These are phyloP conservation scores for Penicillium salamii DNA, from an alignment of 495 filamentous ascomycete genomes.

Conservation along the genomic window DNA sequence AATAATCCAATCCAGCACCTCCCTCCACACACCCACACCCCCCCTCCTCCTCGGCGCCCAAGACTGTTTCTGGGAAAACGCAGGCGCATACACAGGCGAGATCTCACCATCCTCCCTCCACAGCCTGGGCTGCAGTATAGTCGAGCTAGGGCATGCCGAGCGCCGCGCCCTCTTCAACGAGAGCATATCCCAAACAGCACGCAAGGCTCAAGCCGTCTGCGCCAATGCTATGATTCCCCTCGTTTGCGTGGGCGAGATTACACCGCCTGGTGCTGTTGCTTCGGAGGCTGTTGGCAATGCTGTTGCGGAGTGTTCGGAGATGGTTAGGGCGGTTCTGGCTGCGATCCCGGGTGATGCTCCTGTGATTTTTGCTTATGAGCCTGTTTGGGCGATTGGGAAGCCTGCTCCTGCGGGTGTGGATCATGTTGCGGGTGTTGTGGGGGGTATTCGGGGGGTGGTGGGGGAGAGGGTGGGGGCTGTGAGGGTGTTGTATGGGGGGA, in stretches of 20 bases:
- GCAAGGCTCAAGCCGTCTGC: slow-evolving; percentile 65
- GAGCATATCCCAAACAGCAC: slow-evolving; percentile 58
- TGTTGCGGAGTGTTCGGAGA: slow-evolving; percentile 59
- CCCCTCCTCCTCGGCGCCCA: slow-evolving; percentile 69
- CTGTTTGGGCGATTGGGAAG: slow-evolving; percentile 85
- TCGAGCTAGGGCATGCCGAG: slow-evolving; percentile 81
- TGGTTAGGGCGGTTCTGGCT: slow-evolving; percentile 59
- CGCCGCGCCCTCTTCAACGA: slow-evolving; percentile 66
- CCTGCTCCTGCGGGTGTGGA: slow-evolving; percentile 65
- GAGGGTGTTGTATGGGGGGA: slow-evolving; percentile 76
- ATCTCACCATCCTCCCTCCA: slow-evolving; percentile 64
- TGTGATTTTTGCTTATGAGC: slow-evolving; percentile 84
- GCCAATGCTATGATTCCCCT: slow-evolving; percentile 71
- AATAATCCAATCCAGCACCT: slow-evolving; percentile 37
- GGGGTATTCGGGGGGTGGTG: slow-evolving; percentile 50
- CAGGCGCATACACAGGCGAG: slow-evolving; percentile 74
- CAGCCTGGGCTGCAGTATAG: slow-evolving; percentile 62
- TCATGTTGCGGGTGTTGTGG: slow-evolving; percentile 70
- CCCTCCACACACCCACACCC: slow-evolving; percentile 23
- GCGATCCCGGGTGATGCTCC: slow-evolving; percentile 57
- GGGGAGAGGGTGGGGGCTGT: slow-evolving; percentile 46
- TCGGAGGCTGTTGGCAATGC: slow-evolving; percentile 55
- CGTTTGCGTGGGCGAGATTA: slow-evolving; percentile 74
- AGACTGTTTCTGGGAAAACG: slow-evolving; percentile 60
- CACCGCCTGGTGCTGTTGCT: slow-evolving; percentile 43